phyloP scores from a whole-genome alignment of 2,329 filamentous ascomycete genomes.

The Fusarium sp. region DNA sequence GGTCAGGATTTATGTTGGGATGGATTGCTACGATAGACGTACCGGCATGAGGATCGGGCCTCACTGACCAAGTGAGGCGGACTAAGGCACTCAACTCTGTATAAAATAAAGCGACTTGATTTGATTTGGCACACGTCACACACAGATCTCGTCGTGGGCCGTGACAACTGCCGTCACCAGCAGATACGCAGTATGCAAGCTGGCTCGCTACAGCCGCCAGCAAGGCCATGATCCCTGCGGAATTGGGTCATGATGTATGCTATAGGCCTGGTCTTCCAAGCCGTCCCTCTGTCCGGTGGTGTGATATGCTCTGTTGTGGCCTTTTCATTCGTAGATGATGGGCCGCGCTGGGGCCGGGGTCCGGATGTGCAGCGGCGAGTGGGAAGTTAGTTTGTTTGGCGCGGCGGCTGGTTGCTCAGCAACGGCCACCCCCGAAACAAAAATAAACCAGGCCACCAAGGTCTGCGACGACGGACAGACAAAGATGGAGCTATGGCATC shows the following conservation, averaged over 20 bases:
- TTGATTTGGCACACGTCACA: slow-evolving; percentile 40
- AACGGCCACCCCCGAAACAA: slow-evolving; percentile 38
- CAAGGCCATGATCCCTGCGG: slow-evolving; percentile 31
- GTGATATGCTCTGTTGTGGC: slow-evolving; percentile 40
- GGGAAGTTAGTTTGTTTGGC: slow-evolving; percentile 12
- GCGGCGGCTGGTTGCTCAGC: slow-evolving; percentile 37
- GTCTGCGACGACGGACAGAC: slow-evolving; percentile 15
- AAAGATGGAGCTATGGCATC: slow-evolving; percentile 30
- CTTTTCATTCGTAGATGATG: slow-evolving; percentile 33
- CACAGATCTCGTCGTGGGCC: slow-evolving; percentile 4
- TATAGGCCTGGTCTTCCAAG: slow-evolving; percentile 26
- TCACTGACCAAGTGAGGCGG: slow-evolving; percentile 19
- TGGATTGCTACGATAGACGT: slow-evolving; percentile 40
- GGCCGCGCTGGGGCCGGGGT: slow-evolving; percentile 18
- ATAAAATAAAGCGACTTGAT: slow-evolving; percentile 45
- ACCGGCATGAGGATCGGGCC: slow-evolving; percentile 28
- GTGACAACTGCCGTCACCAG: slow-evolving; percentile 22
- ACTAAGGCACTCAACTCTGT: slow-evolving; percentile 44
- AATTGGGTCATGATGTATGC: slow-evolving; percentile 32
- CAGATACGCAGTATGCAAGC: slow-evolving; percentile 8
- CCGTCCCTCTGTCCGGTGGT: slow-evolving; percentile 35
- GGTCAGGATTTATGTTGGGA: slow-evolving; percentile 33
- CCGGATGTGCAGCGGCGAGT: slow-evolving; percentile 21
- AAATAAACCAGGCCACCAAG: slow-evolving; percentile 39
- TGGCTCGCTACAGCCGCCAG: slow-evolving; percentile 21